Conservation (phyloP, 2,329 filamentous ascomycete species). For the Gnomoniopsis sp. region DNA sequence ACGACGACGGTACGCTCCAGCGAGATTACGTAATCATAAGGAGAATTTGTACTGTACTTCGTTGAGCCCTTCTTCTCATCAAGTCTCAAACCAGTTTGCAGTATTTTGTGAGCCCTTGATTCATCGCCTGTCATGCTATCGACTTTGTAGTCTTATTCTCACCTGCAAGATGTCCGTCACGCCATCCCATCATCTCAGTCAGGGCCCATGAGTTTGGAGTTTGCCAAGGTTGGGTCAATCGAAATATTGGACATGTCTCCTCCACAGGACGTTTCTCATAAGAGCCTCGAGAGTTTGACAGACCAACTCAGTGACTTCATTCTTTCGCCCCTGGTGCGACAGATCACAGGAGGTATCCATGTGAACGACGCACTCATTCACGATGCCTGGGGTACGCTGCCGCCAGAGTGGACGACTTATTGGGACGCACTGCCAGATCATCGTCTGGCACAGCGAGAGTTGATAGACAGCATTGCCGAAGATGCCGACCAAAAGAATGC, state of each 20-base stretch:
- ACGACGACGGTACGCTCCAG: too few relatives aligned
- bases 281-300: constrained; percentile 22
- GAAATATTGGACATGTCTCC: constrained; percentile 1
- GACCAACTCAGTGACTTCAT: constrained; percentile 23
- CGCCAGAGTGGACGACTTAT: constrained; percentile 28
- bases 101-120: too few relatives aligned
- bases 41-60: too few relatives aligned
- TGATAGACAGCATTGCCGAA: constrained; percentile 28
- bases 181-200: neutral
- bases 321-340: constrained; percentile 26
- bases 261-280: constrained; percentile 10
- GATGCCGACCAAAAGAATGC: neutral
- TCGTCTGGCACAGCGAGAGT: constrained; percentile 27
- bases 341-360: constrained; percentile 32
- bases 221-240: neutral
- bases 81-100: too few relatives aligned
- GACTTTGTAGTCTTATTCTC: too few relatives aligned
- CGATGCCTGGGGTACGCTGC: constrained; percentile 28
- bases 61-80: too few relatives aligned
- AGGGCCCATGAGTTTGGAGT: neutral
- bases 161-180: neutral
- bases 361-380: constrained; percentile 31
- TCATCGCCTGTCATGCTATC: too few relatives aligned
- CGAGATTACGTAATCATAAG: too few relatives aligned
- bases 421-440: constrained; percentile 27